Percentiles rank a stretch among this genome's conserved stretches.
These are phyloP conservation scores for Tricholoma terreum DNA, from an alignment of 768 basidiomycete genomes.

Conservation along the genomic window DNA sequence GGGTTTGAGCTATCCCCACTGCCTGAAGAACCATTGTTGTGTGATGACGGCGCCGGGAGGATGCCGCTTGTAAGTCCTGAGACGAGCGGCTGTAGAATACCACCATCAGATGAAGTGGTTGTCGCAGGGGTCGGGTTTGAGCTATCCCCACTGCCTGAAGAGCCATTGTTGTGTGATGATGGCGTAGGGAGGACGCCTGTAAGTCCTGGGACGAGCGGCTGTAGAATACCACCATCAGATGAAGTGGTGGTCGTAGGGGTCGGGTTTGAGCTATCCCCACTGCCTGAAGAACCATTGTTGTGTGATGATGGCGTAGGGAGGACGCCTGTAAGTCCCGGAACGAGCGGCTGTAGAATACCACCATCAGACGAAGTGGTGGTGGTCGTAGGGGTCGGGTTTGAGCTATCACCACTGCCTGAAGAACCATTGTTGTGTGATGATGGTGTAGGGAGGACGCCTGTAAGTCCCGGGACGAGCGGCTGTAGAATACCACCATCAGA, in stretches of 20 bases:
- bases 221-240: conserved; percentile 1
- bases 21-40: not conserved
- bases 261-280: no score
- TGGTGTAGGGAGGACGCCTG: conserved; percentile 5
- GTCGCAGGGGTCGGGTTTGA: not conserved
- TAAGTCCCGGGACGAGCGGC: conserved; percentile 1
- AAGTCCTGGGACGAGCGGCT: not conserved
- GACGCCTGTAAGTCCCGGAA: conserved; percentile 7
- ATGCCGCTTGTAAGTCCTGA: conserved; percentile 9
- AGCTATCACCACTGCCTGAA: not conserved
- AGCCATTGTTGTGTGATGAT: conserved; percentile 1
- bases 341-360: not conserved
- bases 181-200: conserved; percentile 6
- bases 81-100: not conserved
- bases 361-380: conserved; percentile 5
- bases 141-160: not conserved
- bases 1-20: not conserved
- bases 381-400: not conserved
- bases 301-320: conserved; percentile 1
- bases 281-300: not conserved
- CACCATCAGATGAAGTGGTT: conserved; percentile 2
- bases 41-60: not conserved
- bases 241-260: not conserved
- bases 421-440: conserved; percentile 1
- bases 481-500: not conserved